phyloP scores from a whole-genome alignment of 2,329 filamentous ascomycete genomes.

The Sclerotinia nivalis region DNA sequence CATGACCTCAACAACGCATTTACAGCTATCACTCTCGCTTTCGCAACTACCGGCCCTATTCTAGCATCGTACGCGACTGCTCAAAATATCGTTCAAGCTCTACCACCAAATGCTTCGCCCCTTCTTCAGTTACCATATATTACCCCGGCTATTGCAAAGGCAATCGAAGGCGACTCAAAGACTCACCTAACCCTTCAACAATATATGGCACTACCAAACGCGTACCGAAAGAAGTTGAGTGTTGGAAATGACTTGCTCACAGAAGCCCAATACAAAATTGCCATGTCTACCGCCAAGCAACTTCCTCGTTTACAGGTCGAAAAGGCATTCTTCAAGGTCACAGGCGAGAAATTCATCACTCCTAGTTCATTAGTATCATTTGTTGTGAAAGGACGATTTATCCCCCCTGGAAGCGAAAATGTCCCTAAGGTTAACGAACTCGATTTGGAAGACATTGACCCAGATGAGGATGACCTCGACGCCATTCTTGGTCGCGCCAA shows the following conservation, averaged over 20 bases:
- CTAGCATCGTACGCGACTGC: conserved; percentile 78
- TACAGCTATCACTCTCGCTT: conserved; percentile 82
- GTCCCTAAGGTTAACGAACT: conserved; percentile 73
- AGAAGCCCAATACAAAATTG: conserved; percentile 73
- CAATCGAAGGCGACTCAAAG: conserved; percentile 74
- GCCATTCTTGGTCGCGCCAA: conserved; percentile 77
- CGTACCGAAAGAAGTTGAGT: conserved; percentile 68
- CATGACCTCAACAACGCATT: conserved; percentile 84
- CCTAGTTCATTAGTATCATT: conserved; percentile 90
- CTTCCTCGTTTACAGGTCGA: conserved; percentile 82
- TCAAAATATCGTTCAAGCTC: conserved; percentile 86
- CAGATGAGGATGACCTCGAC: conserved; percentile 88
- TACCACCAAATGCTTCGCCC: conserved; percentile 79
- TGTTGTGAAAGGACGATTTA: conserved; percentile 90
- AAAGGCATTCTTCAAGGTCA: conserved; percentile 97
- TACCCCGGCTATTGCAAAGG: conserved; percentile 63
- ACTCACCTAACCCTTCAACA: conserved; percentile 77
- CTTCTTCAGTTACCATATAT: conserved; percentile 91
- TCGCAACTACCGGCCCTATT: conserved; percentile 79
- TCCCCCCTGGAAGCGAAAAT: conserved; percentile 78
- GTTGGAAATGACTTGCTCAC: conserved; percentile 71
- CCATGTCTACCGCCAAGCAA: conserved; percentile 76
- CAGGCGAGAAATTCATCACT: conserved; percentile 89
- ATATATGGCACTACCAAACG: conserved; percentile 82
- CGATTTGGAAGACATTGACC: conserved; percentile 88